phyloP scores from a whole-genome alignment of 1,284 basidiomycete genomes.

The Wolfiporia cocos region DNA sequence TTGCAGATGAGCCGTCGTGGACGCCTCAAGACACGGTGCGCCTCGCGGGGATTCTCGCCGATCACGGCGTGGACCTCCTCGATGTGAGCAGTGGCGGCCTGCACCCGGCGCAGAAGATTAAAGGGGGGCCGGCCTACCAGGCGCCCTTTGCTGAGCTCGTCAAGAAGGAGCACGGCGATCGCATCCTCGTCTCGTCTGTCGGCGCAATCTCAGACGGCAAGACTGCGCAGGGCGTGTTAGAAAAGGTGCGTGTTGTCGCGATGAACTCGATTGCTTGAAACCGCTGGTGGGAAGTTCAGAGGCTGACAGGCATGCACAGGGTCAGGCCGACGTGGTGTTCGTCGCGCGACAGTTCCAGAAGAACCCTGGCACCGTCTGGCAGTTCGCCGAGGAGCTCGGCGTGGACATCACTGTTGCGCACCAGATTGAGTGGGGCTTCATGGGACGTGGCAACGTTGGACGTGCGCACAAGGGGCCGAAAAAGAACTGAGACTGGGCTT shows the following conservation, averaged over 20 bases:
- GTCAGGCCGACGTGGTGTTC: conserved; percentile 30
- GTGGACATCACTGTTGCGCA: conserved; percentile 33
- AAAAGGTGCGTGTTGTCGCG: conserved; percentile 20
- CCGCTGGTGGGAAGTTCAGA: neutral
- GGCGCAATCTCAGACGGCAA: conserved; percentile 53
- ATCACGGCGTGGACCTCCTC: conserved; percentile 50
- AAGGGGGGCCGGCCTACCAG: conserved; percentile 35
- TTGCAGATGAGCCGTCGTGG: conserved; percentile 42
- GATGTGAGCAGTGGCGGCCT: conserved; percentile 52
- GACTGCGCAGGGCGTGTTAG: conserved; percentile 58
- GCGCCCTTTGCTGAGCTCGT: conserved; percentile 45
- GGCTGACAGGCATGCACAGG: conserved; percentile 16
- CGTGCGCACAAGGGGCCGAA: neutral
- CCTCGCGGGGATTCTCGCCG: conserved; percentile 41
- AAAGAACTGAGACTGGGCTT: too few species aligned
- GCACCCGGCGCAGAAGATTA: conserved; percentile 29
- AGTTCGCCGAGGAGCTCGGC: conserved; percentile 42
- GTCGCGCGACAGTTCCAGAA: conserved; percentile 47
- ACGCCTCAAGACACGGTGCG: conserved; percentile 48
- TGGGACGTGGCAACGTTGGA: conserved; percentile 5
- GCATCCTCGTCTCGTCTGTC: conserved; percentile 49
- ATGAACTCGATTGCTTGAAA: neutral
- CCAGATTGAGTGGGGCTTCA: conserved; percentile 44
- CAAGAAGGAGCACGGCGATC: conserved; percentile 35
- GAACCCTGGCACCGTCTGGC: conserved; percentile 41